These are phyloP conservation scores for Wallacemonas sp. DNA, from an alignment of 208 protist genomes.

Conservation along the genomic window DNA sequence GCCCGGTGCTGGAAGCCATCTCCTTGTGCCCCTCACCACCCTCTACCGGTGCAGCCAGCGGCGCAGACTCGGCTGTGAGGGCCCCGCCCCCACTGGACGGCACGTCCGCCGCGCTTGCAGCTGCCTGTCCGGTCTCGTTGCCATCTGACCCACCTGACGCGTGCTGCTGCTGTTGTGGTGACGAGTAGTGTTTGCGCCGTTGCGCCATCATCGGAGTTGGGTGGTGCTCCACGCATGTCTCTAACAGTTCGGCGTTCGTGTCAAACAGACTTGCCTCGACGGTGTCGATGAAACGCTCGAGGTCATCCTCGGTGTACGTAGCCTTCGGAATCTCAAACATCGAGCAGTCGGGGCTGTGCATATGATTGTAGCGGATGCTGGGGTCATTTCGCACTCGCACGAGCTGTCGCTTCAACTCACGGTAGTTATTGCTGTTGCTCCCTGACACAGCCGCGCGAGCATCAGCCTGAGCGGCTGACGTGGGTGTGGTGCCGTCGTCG, in stretches of 20 bases:
- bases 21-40: neutral
- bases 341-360: constrained; percentile 28
- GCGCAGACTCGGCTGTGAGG: no score
- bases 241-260: constrained; percentile 39
- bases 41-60: no score
- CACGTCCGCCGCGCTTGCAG: no score
- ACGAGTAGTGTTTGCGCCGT: no score
- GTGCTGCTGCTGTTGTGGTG: no score
- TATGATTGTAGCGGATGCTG: constrained; percentile 64
- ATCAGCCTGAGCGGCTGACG: neutral
- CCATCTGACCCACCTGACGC: no score
- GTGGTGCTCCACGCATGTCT: constrained; percentile 18
- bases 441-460: constrained; percentile 1
- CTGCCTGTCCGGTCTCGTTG: no score
- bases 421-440: constrained; percentile 10
- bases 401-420: constrained; percentile 51
- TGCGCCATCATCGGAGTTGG: constrained; percentile 12
- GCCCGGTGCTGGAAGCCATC: neutral
- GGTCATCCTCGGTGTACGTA: constrained; percentile 46
- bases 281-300: constrained; percentile 43
- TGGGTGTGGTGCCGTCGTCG: neutral
- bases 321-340: constrained; percentile 46
- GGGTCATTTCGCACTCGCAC: constrained; percentile 74
- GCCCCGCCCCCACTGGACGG: no score
- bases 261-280: constrained; percentile 52